phyloP scores from a whole-genome alignment of 148 eudicot species.

The Amaranthus cruentus region DNA sequence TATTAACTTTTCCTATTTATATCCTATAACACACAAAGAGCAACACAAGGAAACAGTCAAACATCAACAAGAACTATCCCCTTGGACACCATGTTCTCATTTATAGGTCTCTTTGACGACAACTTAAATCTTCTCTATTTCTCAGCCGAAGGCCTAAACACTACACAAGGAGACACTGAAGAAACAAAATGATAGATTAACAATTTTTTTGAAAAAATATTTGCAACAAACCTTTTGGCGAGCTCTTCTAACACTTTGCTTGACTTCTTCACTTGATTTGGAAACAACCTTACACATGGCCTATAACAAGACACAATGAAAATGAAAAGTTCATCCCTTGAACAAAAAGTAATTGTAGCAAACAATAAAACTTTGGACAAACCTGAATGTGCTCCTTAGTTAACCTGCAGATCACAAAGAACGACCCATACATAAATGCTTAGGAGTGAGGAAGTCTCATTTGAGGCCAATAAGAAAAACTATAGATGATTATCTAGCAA shows the following conservation, averaged over 20 bases:
- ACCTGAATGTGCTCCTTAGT: slow-evolving; percentile 92
- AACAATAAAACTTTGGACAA: slow-evolving; percentile 14
- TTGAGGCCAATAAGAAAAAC: not conserved
- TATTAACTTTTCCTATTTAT: too few relatives aligned
- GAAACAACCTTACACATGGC: slow-evolving; percentile 82
- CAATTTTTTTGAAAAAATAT: not conserved
- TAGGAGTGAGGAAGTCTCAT: not conserved
- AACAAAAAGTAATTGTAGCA: slow-evolving; percentile 5
- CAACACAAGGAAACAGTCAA: too few relatives aligned
- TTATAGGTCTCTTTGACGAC: not conserved
- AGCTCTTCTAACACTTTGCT: slow-evolving; percentile 94
- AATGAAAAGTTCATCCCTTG: slow-evolving; percentile 1
- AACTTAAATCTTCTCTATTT: not conserved
- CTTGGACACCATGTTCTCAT: too few relatives aligned
- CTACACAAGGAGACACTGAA: not conserved
- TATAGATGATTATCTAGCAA: not conserved
- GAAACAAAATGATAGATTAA: not conserved
- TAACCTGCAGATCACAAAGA: slow-evolving; percentile 50
- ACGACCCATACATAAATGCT: not conserved
- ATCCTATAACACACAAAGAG: too few relatives aligned
- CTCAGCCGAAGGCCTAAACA: not conserved
- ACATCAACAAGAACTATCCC: too few relatives aligned
- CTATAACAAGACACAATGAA: slow-evolving; percentile 30
- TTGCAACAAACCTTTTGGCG: slow-evolving; percentile 73
- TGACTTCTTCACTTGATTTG: slow-evolving; percentile 87